Evolutionary conservation across 768 basidiomycete genomes (phyloP), one percentile per base, ranked within the genome.

Genomic region (Rhizopogon salebrosus): DNA sequence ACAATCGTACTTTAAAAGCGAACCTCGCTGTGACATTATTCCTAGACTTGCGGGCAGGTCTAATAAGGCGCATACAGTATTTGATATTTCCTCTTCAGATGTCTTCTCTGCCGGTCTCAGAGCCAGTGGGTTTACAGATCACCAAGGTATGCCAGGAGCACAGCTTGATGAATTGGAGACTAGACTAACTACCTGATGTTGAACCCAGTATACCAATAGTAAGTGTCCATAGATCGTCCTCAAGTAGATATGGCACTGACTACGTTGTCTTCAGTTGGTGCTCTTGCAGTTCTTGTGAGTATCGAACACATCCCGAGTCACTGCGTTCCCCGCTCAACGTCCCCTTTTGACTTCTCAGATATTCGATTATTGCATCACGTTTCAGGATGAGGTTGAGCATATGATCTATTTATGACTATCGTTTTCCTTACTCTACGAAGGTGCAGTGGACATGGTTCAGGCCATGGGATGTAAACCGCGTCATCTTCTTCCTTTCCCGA

Each of bases 391-490:
- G 43, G 55, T 54, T 11, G 29, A 24, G 3, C 13, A 11, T 18
- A 37, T 24, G 16, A 14, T 29, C n/a, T 22, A 8, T 26, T 14
- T 4, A 3, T 22, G 26, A 31, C 18, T 18, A 11, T 20, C 16
- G 16, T 20, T 39, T 31, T 31, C 8, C 26, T 51, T 16, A 6
- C 27, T 34, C 13, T 34, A 6, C 39, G 13, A 20, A 63, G 62
- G 60, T 26, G 22, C 51, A 35, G n/a, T 63, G 54, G 54, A 46
- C 64, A 1, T 64, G 60, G 62, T 41, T 41, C 4, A 54, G 57
- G n/a, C 36, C 16, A 22, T 63, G 62, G 60, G 53, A 54, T 26
- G 23, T 4, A 11, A 59, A 54, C 1, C 57, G 60, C 23, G 10
- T 50, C 29, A 7, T 59, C 27, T 63, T 64, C 22, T 53, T 36